Percentiles rank a stretch among this genome's conserved stretches.
These are phyloP conservation scores for Paramecium octaurelia DNA, from an alignment of 73 alveolate genomes.

Conservation along the genomic window DNA sequence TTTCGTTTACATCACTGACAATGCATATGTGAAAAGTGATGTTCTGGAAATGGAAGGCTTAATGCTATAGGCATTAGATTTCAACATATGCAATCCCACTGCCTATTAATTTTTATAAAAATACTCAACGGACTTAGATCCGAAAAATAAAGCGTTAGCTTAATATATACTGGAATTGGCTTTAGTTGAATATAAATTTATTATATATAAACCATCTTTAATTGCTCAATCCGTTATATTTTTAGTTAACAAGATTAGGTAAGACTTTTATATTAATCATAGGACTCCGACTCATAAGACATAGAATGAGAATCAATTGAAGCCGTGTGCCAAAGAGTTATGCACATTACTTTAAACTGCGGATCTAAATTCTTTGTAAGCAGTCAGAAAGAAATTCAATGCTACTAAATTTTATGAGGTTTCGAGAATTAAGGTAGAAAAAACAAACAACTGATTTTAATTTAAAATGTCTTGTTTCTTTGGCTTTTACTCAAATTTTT, in stretches of 20 bases:
- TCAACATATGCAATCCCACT: background rate
- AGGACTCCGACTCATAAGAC: background rate
- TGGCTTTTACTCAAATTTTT: background rate
- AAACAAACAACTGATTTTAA: background rate
- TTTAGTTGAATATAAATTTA: conserved; percentile 19
- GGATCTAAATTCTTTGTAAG: conserved; percentile 20
- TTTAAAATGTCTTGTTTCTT: background rate
- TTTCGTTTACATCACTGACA: conserved; percentile 79
- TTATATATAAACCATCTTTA: background rate
- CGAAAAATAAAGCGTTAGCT: background rate
- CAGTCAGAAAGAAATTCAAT: conserved; percentile 27
- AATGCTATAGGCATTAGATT: background rate
- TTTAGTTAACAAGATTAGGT: conserved; percentile 9
- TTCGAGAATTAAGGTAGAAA: conserved; percentile 34
- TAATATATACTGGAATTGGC: conserved; percentile 28
- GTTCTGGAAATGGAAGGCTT: conserved; percentile 56
- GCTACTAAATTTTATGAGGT: conserved; percentile 15
- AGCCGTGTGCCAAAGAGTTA: conserved; percentile 44
- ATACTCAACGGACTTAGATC: background rate
- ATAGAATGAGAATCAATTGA: background rate
- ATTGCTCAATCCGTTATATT: background rate
- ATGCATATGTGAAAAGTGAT: conserved; percentile 76
- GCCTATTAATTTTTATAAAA: background rate
- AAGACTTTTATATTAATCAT: background rate
- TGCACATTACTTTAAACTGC: conserved; percentile 28